A percentile compares a stretch with the other conserved stretches of the same genome.
Evolutionary conservation across 768 basidiomycete genomes (phyloP).

Genomic region (Agrocybe praecox): DNA sequence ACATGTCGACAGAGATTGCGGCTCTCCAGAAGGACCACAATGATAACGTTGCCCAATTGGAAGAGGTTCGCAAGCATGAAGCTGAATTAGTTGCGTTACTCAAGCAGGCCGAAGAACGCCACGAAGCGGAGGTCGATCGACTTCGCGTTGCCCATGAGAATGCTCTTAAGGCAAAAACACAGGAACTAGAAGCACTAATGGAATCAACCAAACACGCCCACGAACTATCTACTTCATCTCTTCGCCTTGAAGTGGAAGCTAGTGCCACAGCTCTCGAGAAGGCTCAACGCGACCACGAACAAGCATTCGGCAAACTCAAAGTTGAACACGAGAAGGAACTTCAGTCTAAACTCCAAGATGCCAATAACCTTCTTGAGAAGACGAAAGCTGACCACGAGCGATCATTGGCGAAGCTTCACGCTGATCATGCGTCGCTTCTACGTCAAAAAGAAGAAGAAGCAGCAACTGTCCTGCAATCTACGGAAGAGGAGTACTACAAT

Average conservation of each 20-base stretch:
- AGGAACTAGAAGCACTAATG: constrained; percentile 50
- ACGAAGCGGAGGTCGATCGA: constrained; percentile 49
- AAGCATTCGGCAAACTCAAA: constrained; percentile 58
- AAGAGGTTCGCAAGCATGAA: constrained; percentile 60
- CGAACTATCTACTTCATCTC: constrained; percentile 26
- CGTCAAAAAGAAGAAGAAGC: constrained; percentile 66
- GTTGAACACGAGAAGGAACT: constrained; percentile 57
- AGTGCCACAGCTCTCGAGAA: constrained; percentile 45
- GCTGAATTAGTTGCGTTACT: constrained; percentile 52
- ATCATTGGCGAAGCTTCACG: constrained; percentile 43
- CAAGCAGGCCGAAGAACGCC: constrained; percentile 50
- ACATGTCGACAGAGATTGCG: constrained; percentile 89
- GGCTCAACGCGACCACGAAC: constrained; percentile 60
- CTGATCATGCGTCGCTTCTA: constrained; percentile 56
- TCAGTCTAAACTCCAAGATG: constrained; percentile 55
- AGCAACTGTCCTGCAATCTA: constrained; percentile 59
- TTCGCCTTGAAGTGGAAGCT: constrained; percentile 47
- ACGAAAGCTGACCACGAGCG: constrained; percentile 58
- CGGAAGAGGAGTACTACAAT: constrained; percentile 84
- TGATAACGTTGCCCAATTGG: constrained; percentile 51
- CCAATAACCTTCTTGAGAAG: constrained; percentile 46
- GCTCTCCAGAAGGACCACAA: constrained; percentile 65
- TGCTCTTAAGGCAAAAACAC: constrained; percentile 36
- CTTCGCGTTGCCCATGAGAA: constrained; percentile 52
- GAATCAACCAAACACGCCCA: constrained; percentile 39